Evolutionary conservation across 352 stramenopile genomes (phyloP), one percentile per base, ranked within the genome.

Genomic region (Globisporangium paddicum): DNA sequence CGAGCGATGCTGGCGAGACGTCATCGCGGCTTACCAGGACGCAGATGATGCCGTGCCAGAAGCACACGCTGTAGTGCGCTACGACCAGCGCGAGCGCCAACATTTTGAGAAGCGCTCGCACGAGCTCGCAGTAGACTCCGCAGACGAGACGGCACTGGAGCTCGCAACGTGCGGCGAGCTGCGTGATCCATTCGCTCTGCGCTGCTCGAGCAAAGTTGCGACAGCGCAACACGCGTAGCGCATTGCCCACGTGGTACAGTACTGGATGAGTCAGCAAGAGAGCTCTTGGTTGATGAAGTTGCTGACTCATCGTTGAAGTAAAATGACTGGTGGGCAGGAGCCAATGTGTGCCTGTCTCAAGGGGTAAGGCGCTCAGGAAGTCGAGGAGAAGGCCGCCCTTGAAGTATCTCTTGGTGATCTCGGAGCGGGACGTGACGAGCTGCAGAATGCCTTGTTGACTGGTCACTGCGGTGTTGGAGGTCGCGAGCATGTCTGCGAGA

Each of bases 341-440:
- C n/a, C n/a, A 41, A 41, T 41, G 35, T 5, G 3, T 40, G 26
- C 6, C 19, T 28, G 25, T 28, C 34, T 55, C 44, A 18, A 49
- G 46, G 11, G 55, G 44, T 30, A 61, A 7, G 30, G 44, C 55
- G 19, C 55, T 48, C 44, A 61, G 13, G 16, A 63, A 25, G n/a
- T 58, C 57, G 18, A n/a, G 47, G 2, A 14, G 11, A 11, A 57
- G 38, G 9, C 23, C 7, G 5, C 47, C 35, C 25, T 34, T 38
- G 16, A 63, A 35, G n/a, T 63, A 63, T 14, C 18, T 46, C 16
- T 19, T 25, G 2, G 57, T 47, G 26, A 51, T 63, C 9, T 57
- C 46, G 6, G 10, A 25, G 9, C 35, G 25, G 21, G 57, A 21
- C 13, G 21, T 11, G 34, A 57, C 26, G 34, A 42, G 16, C 47